phyloP scores from a whole-genome alignment of 352 stramenopile species.

The Phytopythium sindhum region DNA sequence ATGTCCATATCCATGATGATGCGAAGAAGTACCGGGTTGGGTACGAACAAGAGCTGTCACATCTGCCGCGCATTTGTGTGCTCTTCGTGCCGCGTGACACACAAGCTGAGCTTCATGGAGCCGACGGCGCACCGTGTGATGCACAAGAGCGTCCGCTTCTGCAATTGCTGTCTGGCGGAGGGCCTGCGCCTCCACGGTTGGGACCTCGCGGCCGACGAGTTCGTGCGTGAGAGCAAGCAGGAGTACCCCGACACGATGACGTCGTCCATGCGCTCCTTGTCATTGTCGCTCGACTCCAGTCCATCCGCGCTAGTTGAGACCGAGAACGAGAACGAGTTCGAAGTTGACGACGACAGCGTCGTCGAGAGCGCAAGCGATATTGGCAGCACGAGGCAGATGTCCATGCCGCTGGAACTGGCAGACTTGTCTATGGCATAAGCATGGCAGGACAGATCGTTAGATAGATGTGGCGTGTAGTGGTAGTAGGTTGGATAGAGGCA shows the following conservation, averaged over 20 bases:
- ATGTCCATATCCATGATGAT: constrained; percentile 11
- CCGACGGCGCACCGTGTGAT: constrained; percentile 9
- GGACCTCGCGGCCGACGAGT: constrained; percentile 15
- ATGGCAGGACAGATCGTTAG: neutral
- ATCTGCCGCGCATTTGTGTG: constrained; percentile 16
- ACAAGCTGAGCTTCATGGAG: constrained; percentile 18
- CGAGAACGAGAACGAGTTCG: constrained; percentile 4
- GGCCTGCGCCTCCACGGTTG: constrained; percentile 13
- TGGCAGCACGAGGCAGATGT: neutral
- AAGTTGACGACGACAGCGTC: neutral
- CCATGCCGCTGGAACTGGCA: neutral
- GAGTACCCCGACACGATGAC: constrained; percentile 10
- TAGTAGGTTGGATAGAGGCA: neutral
- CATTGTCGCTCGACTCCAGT: constrained; percentile 4
- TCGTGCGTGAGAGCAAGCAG: constrained; percentile 8
- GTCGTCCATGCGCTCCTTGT: constrained; percentile 4
- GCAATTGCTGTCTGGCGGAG: constrained; percentile 7
- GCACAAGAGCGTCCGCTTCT: constrained; percentile 20
- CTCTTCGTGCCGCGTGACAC: constrained; percentile 19
- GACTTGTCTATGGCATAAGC: neutral
- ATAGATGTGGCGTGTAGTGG: neutral
- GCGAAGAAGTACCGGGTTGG: neutral
- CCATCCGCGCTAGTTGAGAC: neutral
- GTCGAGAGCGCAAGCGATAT: neutral
- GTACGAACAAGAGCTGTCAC: constrained; percentile 12